phyloP scores from a whole-genome alignment of 441 rosid genomes.

The Aleurites moluccanus region DNA sequence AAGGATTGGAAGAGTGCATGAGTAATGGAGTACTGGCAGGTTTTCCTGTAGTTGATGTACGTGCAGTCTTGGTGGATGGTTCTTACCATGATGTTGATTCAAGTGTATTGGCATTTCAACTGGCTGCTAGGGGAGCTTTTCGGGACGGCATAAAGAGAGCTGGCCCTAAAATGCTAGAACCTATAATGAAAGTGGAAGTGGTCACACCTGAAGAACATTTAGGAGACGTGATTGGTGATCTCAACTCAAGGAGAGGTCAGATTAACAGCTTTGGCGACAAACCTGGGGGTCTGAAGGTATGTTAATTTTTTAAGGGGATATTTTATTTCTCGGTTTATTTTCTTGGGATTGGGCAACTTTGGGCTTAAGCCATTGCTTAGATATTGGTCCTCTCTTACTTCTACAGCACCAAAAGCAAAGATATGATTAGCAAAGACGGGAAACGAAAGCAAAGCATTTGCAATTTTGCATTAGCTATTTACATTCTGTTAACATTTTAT shows the following conservation, averaged over 20 bases:
- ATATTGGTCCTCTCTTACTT: background rate
- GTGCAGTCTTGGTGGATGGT: slow-evolving; percentile 81
- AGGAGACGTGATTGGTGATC: slow-evolving; percentile 95
- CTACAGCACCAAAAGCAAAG: background rate
- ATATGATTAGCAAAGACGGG: background rate
- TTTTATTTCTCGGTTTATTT: background rate
- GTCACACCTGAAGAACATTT: slow-evolving; percentile 93
- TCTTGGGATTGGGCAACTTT: background rate
- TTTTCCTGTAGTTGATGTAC: slow-evolving; percentile 85
- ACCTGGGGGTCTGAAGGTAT: slow-evolving; percentile 93
- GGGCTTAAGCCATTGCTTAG: background rate
- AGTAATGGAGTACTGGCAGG: slow-evolving; percentile 84
- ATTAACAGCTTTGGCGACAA: slow-evolving; percentile 90
- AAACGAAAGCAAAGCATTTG: background rate
- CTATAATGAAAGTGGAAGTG: slow-evolving; percentile 92
- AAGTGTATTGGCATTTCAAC: slow-evolving; percentile 89
- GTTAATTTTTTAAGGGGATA: background rate
- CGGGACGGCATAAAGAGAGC: slow-evolving; percentile 84
- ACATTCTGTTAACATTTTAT: background rate
- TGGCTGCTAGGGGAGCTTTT: slow-evolving; percentile 96
- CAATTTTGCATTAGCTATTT: background rate
- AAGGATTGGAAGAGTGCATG: slow-evolving; percentile 94
- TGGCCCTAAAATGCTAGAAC: slow-evolving; percentile 83
- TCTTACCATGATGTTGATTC: slow-evolving; percentile 97
- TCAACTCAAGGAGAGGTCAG: slow-evolving; percentile 95